Conservation (phyloP, 2,329 filamentous ascomycete genomes). For the Amylocarpus encephaloides region DNA sequence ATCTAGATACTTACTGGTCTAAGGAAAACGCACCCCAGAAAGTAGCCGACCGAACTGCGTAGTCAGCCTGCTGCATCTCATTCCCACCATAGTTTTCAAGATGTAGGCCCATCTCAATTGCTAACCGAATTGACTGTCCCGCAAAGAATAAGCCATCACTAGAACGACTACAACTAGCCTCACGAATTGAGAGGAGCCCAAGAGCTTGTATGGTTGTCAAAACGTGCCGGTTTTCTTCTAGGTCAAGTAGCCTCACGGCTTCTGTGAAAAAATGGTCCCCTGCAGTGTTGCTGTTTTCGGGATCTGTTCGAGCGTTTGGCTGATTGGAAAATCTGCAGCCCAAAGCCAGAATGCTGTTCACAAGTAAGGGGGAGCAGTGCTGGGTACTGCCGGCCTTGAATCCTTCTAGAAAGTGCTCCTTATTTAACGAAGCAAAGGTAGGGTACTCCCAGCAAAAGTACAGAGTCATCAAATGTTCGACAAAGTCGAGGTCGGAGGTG, state of each 20-base stretch:
- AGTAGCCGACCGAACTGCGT: constrained; percentile 43
- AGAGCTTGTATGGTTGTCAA: constrained; percentile 69
- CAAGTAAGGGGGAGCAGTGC: constrained; percentile 37
- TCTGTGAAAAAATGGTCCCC: constrained; percentile 72
- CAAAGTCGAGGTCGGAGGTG: constrained; percentile 50
- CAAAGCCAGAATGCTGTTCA: constrained; percentile 35
- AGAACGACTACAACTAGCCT: constrained; percentile 66
- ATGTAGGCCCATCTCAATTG: constrained; percentile 42
- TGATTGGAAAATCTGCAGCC: constrained; percentile 64
- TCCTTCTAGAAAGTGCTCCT: constrained; percentile 28
- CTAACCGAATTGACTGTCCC: constrained; percentile 65
- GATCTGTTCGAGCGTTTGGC: constrained; percentile 54
- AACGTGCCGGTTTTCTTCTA: constrained; percentile 47
- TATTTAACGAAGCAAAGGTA: constrained; percentile 65
- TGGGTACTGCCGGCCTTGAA: constrained; percentile 12
- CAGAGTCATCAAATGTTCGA: constrained; percentile 57
- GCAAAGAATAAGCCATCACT: constrained; percentile 68
- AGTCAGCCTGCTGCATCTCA: constrained; percentile 41
- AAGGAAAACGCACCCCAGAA: constrained; percentile 48
- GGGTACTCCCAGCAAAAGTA: constrained; percentile 76
- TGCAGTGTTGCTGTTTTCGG: constrained; percentile 58
- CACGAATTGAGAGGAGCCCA: constrained; percentile 68
- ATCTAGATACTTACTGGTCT: constrained; percentile 48
- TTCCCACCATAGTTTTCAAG: neutral
- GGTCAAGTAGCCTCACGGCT: constrained; percentile 57